Percentiles rank a stretch among this genome's conserved stretches.
Conservation (phyloP, 306 rosid species). For the Clitoria ternatea region DNA sequence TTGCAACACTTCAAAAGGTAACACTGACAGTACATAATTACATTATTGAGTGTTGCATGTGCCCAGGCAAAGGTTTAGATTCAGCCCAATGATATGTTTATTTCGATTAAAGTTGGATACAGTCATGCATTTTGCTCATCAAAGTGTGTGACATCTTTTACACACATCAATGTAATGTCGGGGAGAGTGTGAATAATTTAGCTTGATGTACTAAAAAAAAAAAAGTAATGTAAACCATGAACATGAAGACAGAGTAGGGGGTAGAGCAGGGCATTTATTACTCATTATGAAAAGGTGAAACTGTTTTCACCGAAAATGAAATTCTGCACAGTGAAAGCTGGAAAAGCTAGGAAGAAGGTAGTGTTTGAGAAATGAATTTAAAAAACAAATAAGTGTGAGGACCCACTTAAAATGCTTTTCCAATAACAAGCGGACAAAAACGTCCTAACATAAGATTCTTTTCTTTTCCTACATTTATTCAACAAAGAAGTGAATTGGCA, state of each 20-base stretch:
- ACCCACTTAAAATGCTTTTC: too few relatives aligned
- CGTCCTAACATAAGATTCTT: too few relatives aligned
- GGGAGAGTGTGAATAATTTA: background rate
- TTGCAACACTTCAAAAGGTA: background rate
- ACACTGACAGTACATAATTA: too few relatives aligned
- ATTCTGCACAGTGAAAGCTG: background rate
- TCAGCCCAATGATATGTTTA: background rate
- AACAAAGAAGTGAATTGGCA: too few relatives aligned
- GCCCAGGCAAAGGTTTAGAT: background rate
- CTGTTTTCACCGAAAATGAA: background rate
- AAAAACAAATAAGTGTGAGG: too few relatives aligned
- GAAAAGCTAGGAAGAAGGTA: too few relatives aligned
- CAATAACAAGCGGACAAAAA: too few relatives aligned
- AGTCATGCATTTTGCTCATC: background rate
- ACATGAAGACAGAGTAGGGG: background rate
- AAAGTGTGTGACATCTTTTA: too few relatives aligned
- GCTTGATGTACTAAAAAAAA: background rate
- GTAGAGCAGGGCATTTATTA: background rate
- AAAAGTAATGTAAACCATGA: background rate
- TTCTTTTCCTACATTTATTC: too few relatives aligned
- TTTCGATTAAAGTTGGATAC: background rate
- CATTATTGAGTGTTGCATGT: background rate
- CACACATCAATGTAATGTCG: too few relatives aligned
- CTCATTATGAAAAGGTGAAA: background rate
- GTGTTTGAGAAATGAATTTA: too few relatives aligned